Conservation (phyloP, 2,329 filamentous ascomycete species). For the Zymoseptoria crescenta region DNA sequence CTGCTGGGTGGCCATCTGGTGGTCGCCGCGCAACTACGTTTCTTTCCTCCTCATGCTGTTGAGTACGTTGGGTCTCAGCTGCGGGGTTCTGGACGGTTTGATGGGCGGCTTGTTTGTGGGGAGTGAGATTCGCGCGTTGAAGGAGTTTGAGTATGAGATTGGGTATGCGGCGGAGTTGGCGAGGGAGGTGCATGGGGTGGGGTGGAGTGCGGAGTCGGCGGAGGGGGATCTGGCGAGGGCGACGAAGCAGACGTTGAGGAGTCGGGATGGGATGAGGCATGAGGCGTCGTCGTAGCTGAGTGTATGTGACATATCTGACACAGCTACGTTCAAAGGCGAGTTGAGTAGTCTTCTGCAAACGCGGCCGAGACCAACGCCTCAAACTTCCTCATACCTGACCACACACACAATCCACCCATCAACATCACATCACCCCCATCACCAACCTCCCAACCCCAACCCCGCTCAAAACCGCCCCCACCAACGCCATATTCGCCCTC, state of each 20-base stretch:
- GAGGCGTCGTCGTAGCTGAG: neutral
- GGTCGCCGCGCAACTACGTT: slow-evolving; percentile 66
- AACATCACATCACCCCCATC: neutral
- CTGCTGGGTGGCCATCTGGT: slow-evolving; percentile 80
- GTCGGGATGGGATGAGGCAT: neutral
- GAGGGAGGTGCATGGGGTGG: slow-evolving; percentile 1
- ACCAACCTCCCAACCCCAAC: neutral
- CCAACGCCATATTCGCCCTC: neutral
- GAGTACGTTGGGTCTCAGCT: slow-evolving; percentile 66
- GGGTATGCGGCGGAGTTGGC: slow-evolving; percentile 50
- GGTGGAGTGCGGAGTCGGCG: neutral
- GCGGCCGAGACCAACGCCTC: too few species aligned
- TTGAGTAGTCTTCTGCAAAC: too few species aligned
- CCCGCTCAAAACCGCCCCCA: neutral
- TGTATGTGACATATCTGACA: too few species aligned
- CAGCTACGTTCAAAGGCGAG: too few species aligned
- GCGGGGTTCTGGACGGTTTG: slow-evolving; percentile 74
- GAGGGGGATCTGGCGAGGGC: neutral
- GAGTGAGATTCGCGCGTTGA: slow-evolving; percentile 70
- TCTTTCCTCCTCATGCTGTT: slow-evolving; percentile 73
- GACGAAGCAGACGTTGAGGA: neutral
- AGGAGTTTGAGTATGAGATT: slow-evolving; percentile 93
- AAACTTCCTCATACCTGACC: neutral
- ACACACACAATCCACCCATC: neutral
- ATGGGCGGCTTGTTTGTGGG: slow-evolving; percentile 83